Percentiles rank a stretch among this genome's conserved stretches.
These are phyloP conservation scores for Pseudodiploospora longispora DNA, from an alignment of 2,329 filamentous ascomycete species.

Conservation along the genomic window DNA sequence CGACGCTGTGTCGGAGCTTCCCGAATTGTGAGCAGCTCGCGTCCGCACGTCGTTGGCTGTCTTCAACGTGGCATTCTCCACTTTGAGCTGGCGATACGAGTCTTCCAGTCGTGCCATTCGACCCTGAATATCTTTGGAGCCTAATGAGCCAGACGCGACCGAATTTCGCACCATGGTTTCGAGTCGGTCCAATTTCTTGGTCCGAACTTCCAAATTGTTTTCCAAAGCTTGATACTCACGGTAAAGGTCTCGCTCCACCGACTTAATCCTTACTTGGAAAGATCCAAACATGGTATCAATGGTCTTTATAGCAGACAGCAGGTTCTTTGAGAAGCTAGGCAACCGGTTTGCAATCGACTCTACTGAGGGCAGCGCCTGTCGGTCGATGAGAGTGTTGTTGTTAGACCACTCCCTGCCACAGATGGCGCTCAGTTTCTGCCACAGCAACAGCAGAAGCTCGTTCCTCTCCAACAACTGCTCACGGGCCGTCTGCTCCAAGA, in stretches of 20 bases:
- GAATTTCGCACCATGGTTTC: slow-evolving; percentile 70
- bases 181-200: slow-evolving; percentile 79
- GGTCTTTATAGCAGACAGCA: slow-evolving; percentile 77
- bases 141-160: slow-evolving; percentile 41
- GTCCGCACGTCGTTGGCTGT: slow-evolving; percentile 52
- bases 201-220: slow-evolving; percentile 66
- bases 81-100: slow-evolving; percentile 54
- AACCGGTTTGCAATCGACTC: slow-evolving; percentile 82
- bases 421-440: slow-evolving; percentile 77
- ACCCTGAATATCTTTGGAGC: slow-evolving; percentile 34
- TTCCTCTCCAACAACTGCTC: slow-evolving; percentile 89
- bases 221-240: slow-evolving; percentile 86
- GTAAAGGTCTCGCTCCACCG: slow-evolving; percentile 82
- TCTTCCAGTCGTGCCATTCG: slow-evolving; percentile 50
- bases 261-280: slow-evolving; percentile 73
- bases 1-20: slow-evolving; percentile 22
- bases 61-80: slow-evolving; percentile 62
- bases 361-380: slow-evolving; percentile 70
- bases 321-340: slow-evolving; percentile 81
- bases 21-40: slow-evolving; percentile 35
- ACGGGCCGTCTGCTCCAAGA: slow-evolving; percentile 71
- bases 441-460: slow-evolving; percentile 76
- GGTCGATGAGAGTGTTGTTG: slow-evolving; percentile 80
- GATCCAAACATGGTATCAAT: slow-evolving; percentile 72
- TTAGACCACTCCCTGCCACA: slow-evolving; percentile 92